These are phyloP conservation scores for Trichosanthes cucumerina DNA, from an alignment of 306 rosid genomes.

Conservation along the genomic window DNA sequence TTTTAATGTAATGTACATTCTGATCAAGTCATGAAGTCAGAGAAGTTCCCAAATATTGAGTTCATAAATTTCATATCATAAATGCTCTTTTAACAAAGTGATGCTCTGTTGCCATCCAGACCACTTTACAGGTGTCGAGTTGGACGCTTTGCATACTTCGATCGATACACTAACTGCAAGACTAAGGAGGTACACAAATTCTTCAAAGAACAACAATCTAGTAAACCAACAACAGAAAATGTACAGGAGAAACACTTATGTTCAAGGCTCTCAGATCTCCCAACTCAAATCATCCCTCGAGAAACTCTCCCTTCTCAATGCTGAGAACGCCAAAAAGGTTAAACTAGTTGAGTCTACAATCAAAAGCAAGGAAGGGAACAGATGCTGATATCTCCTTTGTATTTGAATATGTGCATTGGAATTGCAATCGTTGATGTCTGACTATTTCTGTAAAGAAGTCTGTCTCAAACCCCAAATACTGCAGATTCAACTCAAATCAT, in stretches of 20 bases:
- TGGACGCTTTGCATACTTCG: constrained; percentile 67
- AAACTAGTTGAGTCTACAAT: constrained; percentile 60
- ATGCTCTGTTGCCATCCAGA: constrained; percentile 32
- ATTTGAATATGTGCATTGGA: neutral
- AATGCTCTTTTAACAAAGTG: neutral
- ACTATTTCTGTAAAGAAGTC: neutral
- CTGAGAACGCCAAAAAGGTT: constrained; percentile 55
- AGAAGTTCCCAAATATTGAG: neutral
- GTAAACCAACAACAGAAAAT: constrained; percentile 33
- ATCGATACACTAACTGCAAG: constrained; percentile 55
- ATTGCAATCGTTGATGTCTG: neutral
- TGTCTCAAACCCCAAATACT: neutral
- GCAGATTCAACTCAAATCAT: neutral
- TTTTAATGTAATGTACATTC: neutral
- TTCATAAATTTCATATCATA: neutral
- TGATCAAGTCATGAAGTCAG: neutral
- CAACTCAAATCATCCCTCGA: constrained; percentile 63
- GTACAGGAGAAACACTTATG: constrained; percentile 35
- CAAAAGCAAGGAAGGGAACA: constrained; percentile 35
- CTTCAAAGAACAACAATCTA: constrained; percentile 30
- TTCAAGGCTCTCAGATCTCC: constrained; percentile 49
- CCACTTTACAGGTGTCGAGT: constrained; percentile 57
- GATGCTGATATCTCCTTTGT: constrained; percentile 18
- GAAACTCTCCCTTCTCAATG: constrained; percentile 58
- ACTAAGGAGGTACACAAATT: constrained; percentile 43